Conservation (phyloP, 2,329 filamentous ascomycete genomes). For the Paracoccidioides brasiliensis region DNA sequence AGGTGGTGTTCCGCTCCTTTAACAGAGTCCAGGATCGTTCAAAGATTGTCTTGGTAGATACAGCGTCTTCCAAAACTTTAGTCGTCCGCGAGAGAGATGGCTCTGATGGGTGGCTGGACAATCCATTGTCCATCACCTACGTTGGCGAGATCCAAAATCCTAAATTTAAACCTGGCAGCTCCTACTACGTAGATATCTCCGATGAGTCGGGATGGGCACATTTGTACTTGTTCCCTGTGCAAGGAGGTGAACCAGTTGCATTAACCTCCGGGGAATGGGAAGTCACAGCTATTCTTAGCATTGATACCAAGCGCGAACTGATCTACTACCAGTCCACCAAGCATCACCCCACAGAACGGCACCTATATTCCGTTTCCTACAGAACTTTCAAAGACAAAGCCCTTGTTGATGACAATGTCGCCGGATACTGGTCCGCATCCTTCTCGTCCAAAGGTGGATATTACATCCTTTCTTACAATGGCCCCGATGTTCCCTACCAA, state of each 20-base stretch:
- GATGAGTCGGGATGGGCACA: slow-evolving; percentile 54
- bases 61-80: slow-evolving; percentile 33
- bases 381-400: slow-evolving; percentile 41
- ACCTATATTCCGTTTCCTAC: slow-evolving; percentile 54
- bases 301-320: slow-evolving; percentile 43
- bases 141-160: slow-evolving; percentile 26
- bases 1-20: slow-evolving; percentile 51
- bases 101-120: slow-evolving; percentile 49
- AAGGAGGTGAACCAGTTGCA: slow-evolving; percentile 41
- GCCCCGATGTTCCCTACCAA: slow-evolving; percentile 57
- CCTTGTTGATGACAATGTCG: slow-evolving; percentile 47
- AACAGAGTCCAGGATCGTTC: slow-evolving; percentile 56
- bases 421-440: slow-evolving; percentile 50
- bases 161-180: slow-evolving; percentile 21
- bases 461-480: slow-evolving; percentile 52
- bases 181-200: slow-evolving; percentile 54
- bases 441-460: slow-evolving; percentile 51
- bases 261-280: slow-evolving; percentile 57
- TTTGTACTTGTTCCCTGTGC: slow-evolving; percentile 50
- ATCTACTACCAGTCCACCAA: slow-evolving; percentile 55
- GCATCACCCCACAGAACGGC: slow-evolving; percentile 52
- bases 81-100: slow-evolving; percentile 46
- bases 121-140: slow-evolving; percentile 32
- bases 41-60: slow-evolving; percentile 48
- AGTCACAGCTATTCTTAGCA: slow-evolving; percentile 45